Conservation (phyloP, 2,329 filamentous ascomycete species). For the Nectriaceae sp. region DNA sequence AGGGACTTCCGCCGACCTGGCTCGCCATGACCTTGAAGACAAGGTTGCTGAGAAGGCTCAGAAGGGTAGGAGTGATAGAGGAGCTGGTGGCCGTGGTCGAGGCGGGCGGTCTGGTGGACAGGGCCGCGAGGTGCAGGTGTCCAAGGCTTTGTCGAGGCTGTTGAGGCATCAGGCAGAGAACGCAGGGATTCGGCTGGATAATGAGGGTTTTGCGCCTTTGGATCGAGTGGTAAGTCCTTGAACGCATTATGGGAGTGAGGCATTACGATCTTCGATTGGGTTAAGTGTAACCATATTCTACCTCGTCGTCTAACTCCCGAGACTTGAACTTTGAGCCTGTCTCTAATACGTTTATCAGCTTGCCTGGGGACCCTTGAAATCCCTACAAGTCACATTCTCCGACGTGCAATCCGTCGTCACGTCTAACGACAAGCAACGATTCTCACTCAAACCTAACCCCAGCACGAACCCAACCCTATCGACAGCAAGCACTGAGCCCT, state of each 20-base stretch:
- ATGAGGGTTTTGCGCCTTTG: slow-evolving; percentile 59
- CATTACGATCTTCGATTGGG: no score
- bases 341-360: slow-evolving; percentile 39
- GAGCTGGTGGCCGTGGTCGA: slow-evolving; percentile 30
- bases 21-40: slow-evolving; percentile 26
- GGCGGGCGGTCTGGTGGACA: slow-evolving; percentile 32
- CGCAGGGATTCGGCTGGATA: slow-evolving; percentile 59
- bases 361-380: slow-evolving; percentile 60
- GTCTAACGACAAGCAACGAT: slow-evolving; percentile 88
- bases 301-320: no score
- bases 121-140: slow-evolving; percentile 50
- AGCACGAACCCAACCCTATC: slow-evolving; percentile 25
- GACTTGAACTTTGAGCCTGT: no score
- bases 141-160: slow-evolving; percentile 55
- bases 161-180: slow-evolving; percentile 58
- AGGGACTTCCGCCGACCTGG: slow-evolving; percentile 8
- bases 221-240: slow-evolving; percentile 56
- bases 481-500: slow-evolving; percentile 47
- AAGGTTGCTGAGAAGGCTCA: slow-evolving; percentile 11
- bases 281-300: no score
- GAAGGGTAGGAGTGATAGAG: slow-evolving; percentile 27
- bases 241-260: neutral
- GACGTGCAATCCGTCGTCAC: slow-evolving; percentile 72
- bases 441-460: slow-evolving; percentile 67
- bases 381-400: slow-evolving; percentile 70